Base-by-base conservation (phyloP, 495 filamentous ascomycete species). In the Aspergillus funiculosus region DNA sequence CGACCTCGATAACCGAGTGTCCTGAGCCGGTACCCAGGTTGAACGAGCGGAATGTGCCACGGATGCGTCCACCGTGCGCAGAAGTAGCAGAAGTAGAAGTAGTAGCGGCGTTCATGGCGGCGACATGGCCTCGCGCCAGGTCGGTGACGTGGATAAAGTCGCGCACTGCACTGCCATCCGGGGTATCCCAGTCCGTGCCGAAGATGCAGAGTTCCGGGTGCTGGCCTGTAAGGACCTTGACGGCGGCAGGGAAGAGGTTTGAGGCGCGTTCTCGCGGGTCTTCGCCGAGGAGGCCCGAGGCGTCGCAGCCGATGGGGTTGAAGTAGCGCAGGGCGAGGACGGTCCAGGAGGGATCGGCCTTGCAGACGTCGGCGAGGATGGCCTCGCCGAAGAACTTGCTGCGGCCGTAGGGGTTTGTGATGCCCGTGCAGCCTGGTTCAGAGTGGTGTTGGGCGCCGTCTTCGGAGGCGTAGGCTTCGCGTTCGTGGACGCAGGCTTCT, bases 341-440 rank as follows among this genome's bases (percentile, higher is more conserved):
- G n/a, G 67, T 72, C 78, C 76, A 81, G 21, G 64, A 61, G 9
- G 77, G 69, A 57, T 81, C 72, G 1, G 79, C 63, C 8, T 58
- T 56, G 5, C 75, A 75, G 18, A 79, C 48, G 51, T 83, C 79
- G 11, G 74, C 68, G 4, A 83, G 65, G 34, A 83, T 81, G 5
- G 75, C 73, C 48, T 83, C 79, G 48, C 72, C 72, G 50, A 82
- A 76, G 66, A 74, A 82, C 56, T 82, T 82, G 3, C 77, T 77
- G 18, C 79, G 72, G 6, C 79, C 79, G 49, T 82, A 82, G 0
- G 79, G 79, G 43, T 76, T 80, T 15, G 79, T 79, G 40, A 82
- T 68, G 0, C 78, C 78, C 18, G 63, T 62, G 26, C 70, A 66
- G 20, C 71, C 73, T 4, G 62, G 64, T 26, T 68, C 50, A 5